phyloP scores from a whole-genome alignment of 2,329 filamentous ascomycete genomes.

The Neonectria neomacrospora region DNA sequence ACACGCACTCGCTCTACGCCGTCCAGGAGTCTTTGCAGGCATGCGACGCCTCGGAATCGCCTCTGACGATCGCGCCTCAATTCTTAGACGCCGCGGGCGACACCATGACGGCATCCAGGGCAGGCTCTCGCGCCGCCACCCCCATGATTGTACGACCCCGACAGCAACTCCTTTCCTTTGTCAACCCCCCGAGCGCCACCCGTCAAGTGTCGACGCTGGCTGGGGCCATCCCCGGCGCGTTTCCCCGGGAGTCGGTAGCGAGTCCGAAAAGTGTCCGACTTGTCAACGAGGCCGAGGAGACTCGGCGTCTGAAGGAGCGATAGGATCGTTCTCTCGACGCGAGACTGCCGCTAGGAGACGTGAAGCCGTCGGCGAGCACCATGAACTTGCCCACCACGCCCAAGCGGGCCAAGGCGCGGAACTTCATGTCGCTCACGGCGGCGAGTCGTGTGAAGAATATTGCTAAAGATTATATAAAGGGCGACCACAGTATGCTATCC shows the following conservation, averaged over 20 bases:
- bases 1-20: conserved; percentile 65
- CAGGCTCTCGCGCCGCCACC: conserved; percentile 73
- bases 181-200: conserved; percentile 42
- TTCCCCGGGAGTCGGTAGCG: conserved; percentile 43
- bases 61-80: conserved; percentile 75
- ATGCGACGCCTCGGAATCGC: conserved; percentile 84
- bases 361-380: conserved; percentile 45
- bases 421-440: conserved; percentile 58
- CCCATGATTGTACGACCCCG: conserved; percentile 71
- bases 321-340: conserved; percentile 45
- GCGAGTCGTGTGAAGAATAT: conserved; percentile 57
- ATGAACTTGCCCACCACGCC: conserved; percentile 42
- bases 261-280: conserved; percentile 60
- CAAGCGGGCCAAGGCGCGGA: conserved; percentile 47
- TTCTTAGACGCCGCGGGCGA: conserved; percentile 85
- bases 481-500: conserved; percentile 57
- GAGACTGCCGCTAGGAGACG: conserved; percentile 28
- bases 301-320: conserved; percentile 40
- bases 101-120: conserved; percentile 63
- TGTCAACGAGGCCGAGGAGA: conserved; percentile 49
- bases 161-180: conserved; percentile 50
- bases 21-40: conserved; percentile 79
- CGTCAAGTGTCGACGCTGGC: conserved; percentile 32
- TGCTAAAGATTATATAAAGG: conserved; percentile 62
- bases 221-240: conserved; percentile 43